Conservation (phyloP, 495 filamentous ascomycete genomes). For the Talaromyces adpressus region DNA sequence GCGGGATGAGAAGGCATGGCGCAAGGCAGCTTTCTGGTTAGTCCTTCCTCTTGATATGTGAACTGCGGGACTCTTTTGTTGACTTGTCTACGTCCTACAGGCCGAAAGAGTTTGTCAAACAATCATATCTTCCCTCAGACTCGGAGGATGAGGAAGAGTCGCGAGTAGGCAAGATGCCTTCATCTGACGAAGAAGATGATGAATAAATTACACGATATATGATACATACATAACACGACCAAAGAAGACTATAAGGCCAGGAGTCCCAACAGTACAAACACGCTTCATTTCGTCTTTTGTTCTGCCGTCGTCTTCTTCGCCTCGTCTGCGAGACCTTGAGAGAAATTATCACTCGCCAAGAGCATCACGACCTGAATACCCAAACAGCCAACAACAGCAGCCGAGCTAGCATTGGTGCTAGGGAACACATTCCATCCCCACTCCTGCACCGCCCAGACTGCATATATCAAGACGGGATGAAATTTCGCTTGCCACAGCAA, state of each 20-base stretch:
- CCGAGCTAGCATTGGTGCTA: constrained; percentile 76
- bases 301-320: neutral
- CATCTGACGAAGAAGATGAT: constrained; percentile 52
- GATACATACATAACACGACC: neutral
- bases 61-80: neutral
- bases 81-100: constrained; percentile 29
- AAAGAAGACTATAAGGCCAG: neutral
- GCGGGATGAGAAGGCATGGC: constrained; percentile 83
- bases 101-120: constrained; percentile 74
- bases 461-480: constrained; percentile 65
- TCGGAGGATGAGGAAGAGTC: constrained; percentile 73
- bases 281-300: constrained; percentile 1
- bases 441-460: constrained; percentile 78
- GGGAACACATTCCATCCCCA: constrained; percentile 97
- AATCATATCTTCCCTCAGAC: constrained; percentile 30
- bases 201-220: constrained; percentile 9
- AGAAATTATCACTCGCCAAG: constrained; percentile 17
- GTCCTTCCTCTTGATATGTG: constrained; percentile 14
- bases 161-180: constrained; percentile 74
- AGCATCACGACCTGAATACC: constrained; percentile 51
- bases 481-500: constrained; percentile 77
- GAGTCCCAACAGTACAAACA: neutral
- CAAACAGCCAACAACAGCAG: constrained; percentile 65
- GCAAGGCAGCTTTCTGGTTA: constrained; percentile 85
- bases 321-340: constrained; percentile 11